phyloP scores from a whole-genome alignment of 2,329 filamentous ascomycete species.

The Phaeosphaeriaceae sp. region DNA sequence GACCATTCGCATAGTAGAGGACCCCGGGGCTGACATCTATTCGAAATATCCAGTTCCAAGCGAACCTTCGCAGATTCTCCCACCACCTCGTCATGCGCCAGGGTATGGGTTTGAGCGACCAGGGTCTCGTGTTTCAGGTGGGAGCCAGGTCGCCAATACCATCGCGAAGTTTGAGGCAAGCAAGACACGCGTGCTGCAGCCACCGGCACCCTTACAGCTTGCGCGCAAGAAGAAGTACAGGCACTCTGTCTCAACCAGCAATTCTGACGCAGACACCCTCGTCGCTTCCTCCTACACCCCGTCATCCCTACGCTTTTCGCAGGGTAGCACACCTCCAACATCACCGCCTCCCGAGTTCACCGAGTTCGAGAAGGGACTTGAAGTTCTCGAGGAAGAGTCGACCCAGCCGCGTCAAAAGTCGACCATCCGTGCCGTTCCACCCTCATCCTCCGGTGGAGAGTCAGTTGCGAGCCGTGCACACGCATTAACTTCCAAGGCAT shows the following conservation, averaged over 20 bases:
- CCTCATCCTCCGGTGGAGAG: slow-evolving; percentile 44
- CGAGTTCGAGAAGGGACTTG: slow-evolving; percentile 38
- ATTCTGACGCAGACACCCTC: slow-evolving; percentile 48
- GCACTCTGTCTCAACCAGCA: slow-evolving; percentile 47
- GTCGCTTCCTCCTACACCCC: slow-evolving; percentile 46
- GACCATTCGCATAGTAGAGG: slow-evolving; percentile 51
- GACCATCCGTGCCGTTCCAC: slow-evolving; percentile 49
- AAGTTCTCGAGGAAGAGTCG: slow-evolving; percentile 44
- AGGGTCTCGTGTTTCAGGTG: slow-evolving; percentile 50
- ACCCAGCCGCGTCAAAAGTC: slow-evolving; percentile 26
- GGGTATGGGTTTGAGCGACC: slow-evolving; percentile 49
- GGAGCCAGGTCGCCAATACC: slow-evolving; percentile 45
- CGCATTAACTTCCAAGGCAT: slow-evolving; percentile 46
- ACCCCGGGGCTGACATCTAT: slow-evolving; percentile 45
- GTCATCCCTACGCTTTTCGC: slow-evolving; percentile 48
- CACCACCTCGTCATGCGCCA: slow-evolving; percentile 46
- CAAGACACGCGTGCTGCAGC: slow-evolving; percentile 38
- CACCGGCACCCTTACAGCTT: slow-evolving; percentile 39
- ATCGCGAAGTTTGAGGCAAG: slow-evolving; percentile 47
- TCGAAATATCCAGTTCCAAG: slow-evolving; percentile 50
- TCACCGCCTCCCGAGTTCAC: slow-evolving; percentile 41
- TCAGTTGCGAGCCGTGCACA: slow-evolving; percentile 36
- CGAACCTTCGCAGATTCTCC: slow-evolving; percentile 49
- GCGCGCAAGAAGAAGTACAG: slow-evolving; percentile 41
- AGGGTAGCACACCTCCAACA: slow-evolving; percentile 48